Evolutionary conservation across 768 basidiomycete species (phyloP).

Genomic region (Hypholoma sublateritium): DNA sequence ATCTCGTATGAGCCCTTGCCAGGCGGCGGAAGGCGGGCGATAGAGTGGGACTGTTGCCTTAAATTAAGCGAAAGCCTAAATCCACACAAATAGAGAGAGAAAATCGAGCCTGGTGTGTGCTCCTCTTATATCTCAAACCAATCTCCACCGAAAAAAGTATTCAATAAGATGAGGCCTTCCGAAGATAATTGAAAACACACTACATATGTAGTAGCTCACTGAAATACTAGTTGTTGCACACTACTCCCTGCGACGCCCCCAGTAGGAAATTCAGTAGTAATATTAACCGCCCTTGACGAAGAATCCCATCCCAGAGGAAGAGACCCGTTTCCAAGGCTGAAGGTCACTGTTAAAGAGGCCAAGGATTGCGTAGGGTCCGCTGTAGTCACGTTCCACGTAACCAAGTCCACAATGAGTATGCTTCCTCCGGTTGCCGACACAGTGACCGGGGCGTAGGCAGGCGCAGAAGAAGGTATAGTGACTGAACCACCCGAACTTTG

Average conservation of each 20-base stretch:
- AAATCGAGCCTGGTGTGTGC: no score
- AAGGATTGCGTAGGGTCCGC: slow-evolving; percentile 65
- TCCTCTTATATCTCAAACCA: no score
- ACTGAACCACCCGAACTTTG: slow-evolving; percentile 41
- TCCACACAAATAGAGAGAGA: no score
- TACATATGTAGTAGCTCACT: neutral
- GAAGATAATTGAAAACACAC: neutral
- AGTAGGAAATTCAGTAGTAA: slow-evolving; percentile 39
- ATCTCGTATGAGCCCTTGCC: no score
- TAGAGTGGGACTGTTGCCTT: no score
- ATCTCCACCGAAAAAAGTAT: no score
- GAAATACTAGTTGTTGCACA: slow-evolving; percentile 25
- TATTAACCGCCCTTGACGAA: slow-evolving; percentile 17
- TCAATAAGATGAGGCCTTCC: no score
- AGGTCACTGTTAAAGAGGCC: slow-evolving; percentile 32
- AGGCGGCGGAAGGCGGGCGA: no score
- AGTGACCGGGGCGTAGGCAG: slow-evolving; percentile 23
- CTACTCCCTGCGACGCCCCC: slow-evolving; percentile 49
- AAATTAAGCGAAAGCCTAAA: no score
- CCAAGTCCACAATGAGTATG: slow-evolving; percentile 42
- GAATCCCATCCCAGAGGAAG: slow-evolving; percentile 23
- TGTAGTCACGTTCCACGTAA: slow-evolving; percentile 44
- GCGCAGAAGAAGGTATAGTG: slow-evolving; percentile 26
- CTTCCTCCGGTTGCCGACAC: slow-evolving; percentile 39
- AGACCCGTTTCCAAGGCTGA: slow-evolving; percentile 26